phyloP scores from a whole-genome alignment of 2,329 filamentous ascomycete genomes.

The Xylaria sp. region DNA sequence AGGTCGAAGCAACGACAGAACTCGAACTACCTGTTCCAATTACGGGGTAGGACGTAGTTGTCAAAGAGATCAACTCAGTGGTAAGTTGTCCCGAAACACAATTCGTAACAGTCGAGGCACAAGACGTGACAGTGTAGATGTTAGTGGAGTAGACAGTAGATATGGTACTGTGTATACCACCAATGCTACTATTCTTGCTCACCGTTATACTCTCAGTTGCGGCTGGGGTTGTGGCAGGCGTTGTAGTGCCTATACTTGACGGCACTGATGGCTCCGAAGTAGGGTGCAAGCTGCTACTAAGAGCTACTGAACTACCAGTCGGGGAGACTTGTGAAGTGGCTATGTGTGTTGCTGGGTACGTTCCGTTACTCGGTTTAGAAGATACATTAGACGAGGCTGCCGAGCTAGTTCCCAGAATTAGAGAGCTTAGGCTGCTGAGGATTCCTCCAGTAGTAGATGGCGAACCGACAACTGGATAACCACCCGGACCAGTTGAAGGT shows the following conservation, averaged over 20 bases:
- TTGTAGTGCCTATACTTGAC: neutral
- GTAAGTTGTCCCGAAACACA: too few relatives aligned
- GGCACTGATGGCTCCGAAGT: neutral
- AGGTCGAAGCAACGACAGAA: conserved; percentile 9
- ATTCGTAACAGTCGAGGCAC: too few relatives aligned
- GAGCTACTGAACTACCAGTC: neutral
- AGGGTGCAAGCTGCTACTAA: neutral
- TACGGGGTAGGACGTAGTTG: too few relatives aligned
- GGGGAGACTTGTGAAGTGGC: neutral
- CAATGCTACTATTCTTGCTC: neutral
- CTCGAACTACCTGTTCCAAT: conserved; percentile 26
- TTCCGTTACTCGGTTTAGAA: neutral
- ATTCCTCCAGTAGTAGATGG: conserved; percentile 32
- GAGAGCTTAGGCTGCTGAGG: conserved; percentile 40
- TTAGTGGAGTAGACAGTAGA: too few relatives aligned
- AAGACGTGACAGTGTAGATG: too few relatives aligned
- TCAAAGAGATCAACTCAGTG: too few relatives aligned
- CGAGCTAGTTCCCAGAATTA: conserved; percentile 35
- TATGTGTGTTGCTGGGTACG: conserved; percentile 7
- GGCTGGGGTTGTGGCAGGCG: neutral
- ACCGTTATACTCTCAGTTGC: neutral
- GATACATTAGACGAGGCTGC: neutral
- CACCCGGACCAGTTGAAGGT: conserved; percentile 25
- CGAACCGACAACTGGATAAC: conserved; percentile 29
- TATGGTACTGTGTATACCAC: conserved; percentile 20